phyloP scores from a whole-genome alignment of 2,329 filamentous ascomycete species.

The Fusarium proliferatum region DNA sequence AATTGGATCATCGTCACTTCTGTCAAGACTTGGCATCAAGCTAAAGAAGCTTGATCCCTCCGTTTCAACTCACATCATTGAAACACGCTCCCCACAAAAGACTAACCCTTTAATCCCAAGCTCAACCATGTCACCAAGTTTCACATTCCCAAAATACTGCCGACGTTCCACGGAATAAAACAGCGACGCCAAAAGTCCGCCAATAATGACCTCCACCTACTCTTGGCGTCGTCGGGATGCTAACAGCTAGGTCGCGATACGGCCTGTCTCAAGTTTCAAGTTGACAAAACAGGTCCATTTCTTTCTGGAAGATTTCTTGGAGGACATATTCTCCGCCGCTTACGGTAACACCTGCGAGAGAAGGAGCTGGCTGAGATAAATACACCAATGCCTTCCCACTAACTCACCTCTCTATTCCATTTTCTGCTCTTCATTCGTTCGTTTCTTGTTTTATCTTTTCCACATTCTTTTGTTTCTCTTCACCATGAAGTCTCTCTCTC shows the following conservation, averaged over 20 bases:
- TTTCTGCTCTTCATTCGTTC: slow-evolving; percentile 6
- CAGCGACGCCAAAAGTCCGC: neutral
- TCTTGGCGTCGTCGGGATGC: neutral
- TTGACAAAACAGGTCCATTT: neutral
- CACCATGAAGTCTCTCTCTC: slow-evolving; percentile 34
- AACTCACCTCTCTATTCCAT: neutral
- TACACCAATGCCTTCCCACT: neutral
- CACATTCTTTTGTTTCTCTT: slow-evolving; percentile 10
- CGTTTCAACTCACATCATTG: neutral
- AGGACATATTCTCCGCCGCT: neutral
- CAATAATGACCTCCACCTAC: neutral
- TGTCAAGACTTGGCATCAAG: neutral
- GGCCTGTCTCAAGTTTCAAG: slow-evolving; percentile 6
- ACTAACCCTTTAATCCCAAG: slow-evolving; percentile 18
- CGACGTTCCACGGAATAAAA: slow-evolving; percentile 16
- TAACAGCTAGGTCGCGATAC: neutral
- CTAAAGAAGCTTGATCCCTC: neutral
- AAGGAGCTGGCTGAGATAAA: neutral
- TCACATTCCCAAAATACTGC: neutral
- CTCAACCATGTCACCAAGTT: neutral
- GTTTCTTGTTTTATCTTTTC: neutral
- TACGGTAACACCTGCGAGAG: neutral
- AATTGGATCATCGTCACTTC: neutral
- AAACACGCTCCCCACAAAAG: slow-evolving; percentile 19
- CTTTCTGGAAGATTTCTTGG: neutral